Evolutionary conservation across 2,329 filamentous ascomycete genomes (phyloP).

Genomic region (Colletotrichum magnum): DNA sequence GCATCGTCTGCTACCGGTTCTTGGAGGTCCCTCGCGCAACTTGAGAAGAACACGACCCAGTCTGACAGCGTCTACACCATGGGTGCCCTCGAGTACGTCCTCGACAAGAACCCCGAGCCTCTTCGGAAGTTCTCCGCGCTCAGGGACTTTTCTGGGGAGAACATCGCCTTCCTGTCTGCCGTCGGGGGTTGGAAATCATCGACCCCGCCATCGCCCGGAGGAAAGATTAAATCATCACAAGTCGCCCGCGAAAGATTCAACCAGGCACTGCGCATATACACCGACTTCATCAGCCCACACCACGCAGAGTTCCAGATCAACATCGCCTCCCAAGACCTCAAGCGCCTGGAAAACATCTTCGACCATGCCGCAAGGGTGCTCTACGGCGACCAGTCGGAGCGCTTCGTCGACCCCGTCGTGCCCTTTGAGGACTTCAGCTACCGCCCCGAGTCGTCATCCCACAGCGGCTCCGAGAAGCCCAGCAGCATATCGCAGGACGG

Average conservation of each 20-base stretch:
- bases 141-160: slow-evolving; percentile 79
- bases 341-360: slow-evolving; percentile 69
- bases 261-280: slow-evolving; percentile 72
- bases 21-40: slow-evolving; percentile 55
- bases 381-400: slow-evolving; percentile 52
- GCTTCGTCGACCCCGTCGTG: slow-evolving; percentile 56
- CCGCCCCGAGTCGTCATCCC: slow-evolving; percentile 6
- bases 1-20: slow-evolving; percentile 14
- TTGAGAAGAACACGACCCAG: slow-evolving; percentile 51
- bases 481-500: neutral
- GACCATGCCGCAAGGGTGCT: slow-evolving; percentile 65
- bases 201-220: slow-evolving; percentile 42
- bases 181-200: slow-evolving; percentile 69
- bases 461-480: slow-evolving; percentile 10
- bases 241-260: slow-evolving; percentile 68
- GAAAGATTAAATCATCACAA: slow-evolving; percentile 44
- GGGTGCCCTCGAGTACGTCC: slow-evolving; percentile 72
- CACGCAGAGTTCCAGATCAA: slow-evolving; percentile 79
- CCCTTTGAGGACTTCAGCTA: slow-evolving; percentile 54
- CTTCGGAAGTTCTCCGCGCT: slow-evolving; percentile 76
- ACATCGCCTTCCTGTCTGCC: slow-evolving; percentile 75
- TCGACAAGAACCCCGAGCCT: slow-evolving; percentile 70
- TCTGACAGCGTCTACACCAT: slow-evolving; percentile 60
- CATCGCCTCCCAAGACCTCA: slow-evolving; percentile 70
- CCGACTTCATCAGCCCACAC: slow-evolving; percentile 70